These are phyloP conservation scores for Dactylellina cionopaga DNA, from an alignment of 2,329 filamentous ascomycete species.

Conservation along the genomic window DNA sequence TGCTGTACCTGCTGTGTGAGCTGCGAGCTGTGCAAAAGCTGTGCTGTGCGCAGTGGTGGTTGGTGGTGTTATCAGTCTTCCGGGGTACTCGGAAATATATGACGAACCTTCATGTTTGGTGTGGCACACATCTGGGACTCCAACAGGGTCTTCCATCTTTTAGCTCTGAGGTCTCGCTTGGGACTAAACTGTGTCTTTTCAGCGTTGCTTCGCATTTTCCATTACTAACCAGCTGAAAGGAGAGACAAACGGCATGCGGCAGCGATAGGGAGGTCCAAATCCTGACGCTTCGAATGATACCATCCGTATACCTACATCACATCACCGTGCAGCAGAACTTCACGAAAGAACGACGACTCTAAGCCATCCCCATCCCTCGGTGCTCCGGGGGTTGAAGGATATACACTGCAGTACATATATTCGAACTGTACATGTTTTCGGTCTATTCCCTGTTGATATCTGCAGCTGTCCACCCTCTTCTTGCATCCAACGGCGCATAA, in stretches of 20 bases:
- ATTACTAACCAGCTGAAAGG: neutral
- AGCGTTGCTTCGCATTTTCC: neutral
- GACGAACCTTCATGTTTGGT: neutral
- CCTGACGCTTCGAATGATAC: neutral
- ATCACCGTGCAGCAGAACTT: slow-evolving; percentile 29
- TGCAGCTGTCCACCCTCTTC: neutral
- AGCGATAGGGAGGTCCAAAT: slow-evolving; percentile 2
- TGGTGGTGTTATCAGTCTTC: neutral
- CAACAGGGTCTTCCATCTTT: too few species aligned
- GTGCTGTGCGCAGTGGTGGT: neutral
- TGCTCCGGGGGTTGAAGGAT: too few species aligned
- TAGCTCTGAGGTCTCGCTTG: too few species aligned
- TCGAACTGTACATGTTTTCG: neutral
- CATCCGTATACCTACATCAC: neutral
- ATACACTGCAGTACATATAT: neutral
- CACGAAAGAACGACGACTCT: neutral
- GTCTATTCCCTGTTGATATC: neutral
- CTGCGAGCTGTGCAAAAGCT: too few species aligned
- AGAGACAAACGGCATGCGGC: neutral
- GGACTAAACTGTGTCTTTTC: too few species aligned
- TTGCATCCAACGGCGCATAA: slow-evolving; percentile 31
- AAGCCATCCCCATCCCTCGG: neutral
- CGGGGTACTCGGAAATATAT: slow-evolving; percentile 27
- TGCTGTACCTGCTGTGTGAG: too few species aligned
- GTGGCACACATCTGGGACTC: too few species aligned